These are phyloP conservation scores for Lachancea kluyveri DNA, from an alignment of 805 yeast species.

Conservation along the genomic window DNA sequence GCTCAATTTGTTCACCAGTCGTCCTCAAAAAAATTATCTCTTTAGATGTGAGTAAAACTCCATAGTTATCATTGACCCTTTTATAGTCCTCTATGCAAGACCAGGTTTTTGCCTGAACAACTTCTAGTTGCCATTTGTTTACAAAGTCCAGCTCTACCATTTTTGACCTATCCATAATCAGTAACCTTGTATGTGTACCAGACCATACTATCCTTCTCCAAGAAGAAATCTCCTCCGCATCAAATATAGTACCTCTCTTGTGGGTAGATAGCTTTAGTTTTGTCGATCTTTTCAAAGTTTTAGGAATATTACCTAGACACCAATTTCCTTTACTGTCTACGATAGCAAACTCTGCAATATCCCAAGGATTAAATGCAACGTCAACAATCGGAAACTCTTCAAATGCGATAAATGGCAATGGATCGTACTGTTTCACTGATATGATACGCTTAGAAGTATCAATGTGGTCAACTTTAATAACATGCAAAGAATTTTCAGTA, in stretches of 20 bases:
- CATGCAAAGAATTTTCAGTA: slow-evolving; percentile 31
- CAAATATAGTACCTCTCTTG: slow-evolving; percentile 30
- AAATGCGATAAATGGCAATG: slow-evolving; percentile 21
- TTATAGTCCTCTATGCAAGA: slow-evolving; percentile 42
- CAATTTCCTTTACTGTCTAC: slow-evolving; percentile 52
- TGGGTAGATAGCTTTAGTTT: slow-evolving; percentile 11
- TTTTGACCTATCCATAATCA: slow-evolving; percentile 40
- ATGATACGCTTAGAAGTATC: slow-evolving; percentile 7
- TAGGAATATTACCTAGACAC: slow-evolving; percentile 33
- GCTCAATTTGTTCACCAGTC: slow-evolving; percentile 31
- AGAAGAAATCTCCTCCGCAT: slow-evolving; percentile 46
- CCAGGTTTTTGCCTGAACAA: slow-evolving; percentile 49
- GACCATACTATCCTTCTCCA: slow-evolving; percentile 51
- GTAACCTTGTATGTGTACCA: slow-evolving; percentile 22
- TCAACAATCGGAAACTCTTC: slow-evolving; percentile 39
- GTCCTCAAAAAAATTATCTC: slow-evolving; percentile 52
- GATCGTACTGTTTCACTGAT: slow-evolving; percentile 16
- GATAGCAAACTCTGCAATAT: slow-evolving; percentile 33
- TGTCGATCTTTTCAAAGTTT: slow-evolving; percentile 8
- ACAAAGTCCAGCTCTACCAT: slow-evolving; percentile 31
- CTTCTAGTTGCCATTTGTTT: slow-evolving; percentile 27
- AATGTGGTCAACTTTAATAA: slow-evolving; percentile 27
- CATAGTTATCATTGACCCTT: slow-evolving; percentile 30
- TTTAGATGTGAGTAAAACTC: slow-evolving; percentile 57
- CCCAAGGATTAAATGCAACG: slow-evolving; percentile 39